phyloP scores from a whole-genome alignment of 306 rosid species.

The Prunus mume region DNA sequence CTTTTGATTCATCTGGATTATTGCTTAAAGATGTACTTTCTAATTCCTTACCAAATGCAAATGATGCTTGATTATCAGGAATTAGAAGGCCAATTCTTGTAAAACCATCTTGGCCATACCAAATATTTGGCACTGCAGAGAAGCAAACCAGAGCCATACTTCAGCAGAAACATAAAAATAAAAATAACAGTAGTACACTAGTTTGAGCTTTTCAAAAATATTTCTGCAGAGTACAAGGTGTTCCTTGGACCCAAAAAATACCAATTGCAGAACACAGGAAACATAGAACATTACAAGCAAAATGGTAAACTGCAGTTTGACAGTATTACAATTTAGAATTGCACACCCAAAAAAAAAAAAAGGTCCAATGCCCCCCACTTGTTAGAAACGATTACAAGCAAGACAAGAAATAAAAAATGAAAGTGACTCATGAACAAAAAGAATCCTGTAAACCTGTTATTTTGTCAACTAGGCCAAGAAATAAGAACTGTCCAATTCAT shows the following conservation, averaged over 20 bases:
- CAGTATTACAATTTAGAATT: conserved; percentile 1
- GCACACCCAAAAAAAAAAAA: background rate
- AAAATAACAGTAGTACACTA: background rate
- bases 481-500: background rate
- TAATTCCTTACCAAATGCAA: no score
- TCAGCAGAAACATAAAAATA: background rate
- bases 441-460: conserved; percentile 3
- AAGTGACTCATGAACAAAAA: conserved; percentile 35
- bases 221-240: background rate
- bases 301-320: background rate
- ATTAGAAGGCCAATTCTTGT: no score
- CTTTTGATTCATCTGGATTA: background rate
- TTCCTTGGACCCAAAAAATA: background rate
- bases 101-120: no score
- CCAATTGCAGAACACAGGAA: background rate
- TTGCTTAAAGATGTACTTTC: background rate
- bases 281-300: background rate
- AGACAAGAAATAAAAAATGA: conserved; percentile 24
- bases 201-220: background rate
- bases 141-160: background rate
- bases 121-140: no score
- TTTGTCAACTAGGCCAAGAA: conserved; percentile 7
- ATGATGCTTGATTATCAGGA: no score
- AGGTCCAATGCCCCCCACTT: background rate
- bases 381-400: background rate